A percentile compares a stretch with the other conserved stretches of the same genome.
These are phyloP conservation scores for Piper longum DNA, from an alignment of 164 flowering plant genomes.

Conservation along the genomic window DNA sequence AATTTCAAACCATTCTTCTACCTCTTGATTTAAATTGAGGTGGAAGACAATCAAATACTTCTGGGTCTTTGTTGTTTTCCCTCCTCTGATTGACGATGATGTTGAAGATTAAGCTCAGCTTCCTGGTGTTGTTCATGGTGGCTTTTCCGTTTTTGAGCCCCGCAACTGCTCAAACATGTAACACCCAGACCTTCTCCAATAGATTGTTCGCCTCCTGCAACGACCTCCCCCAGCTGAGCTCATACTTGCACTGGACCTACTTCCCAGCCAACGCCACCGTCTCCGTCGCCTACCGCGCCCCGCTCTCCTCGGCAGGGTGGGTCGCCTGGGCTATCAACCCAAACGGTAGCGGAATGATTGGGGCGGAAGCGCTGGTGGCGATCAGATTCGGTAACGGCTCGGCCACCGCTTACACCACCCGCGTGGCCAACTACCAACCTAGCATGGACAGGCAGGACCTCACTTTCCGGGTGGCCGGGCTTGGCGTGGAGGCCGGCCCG, in stretches of 20 bases:
- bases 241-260: slow-evolving; percentile 8
- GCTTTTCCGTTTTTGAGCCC: no score
- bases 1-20: no score
- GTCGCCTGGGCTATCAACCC: slow-evolving; percentile 38
- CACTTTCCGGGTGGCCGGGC: slow-evolving; percentile 19
- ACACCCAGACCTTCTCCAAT: slow-evolving; percentile 2
- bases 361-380: slow-evolving; percentile 45
- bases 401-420: slow-evolving; percentile 28
- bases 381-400: slow-evolving; percentile 14
- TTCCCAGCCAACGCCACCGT: neutral
- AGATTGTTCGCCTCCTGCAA: slow-evolving; percentile 3
- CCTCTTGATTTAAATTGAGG: no score
- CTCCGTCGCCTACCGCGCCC: slow-evolving; percentile 8
- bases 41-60: no score
- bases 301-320: slow-evolving; percentile 10
- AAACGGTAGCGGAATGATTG: slow-evolving; percentile 18
- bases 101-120: no score
- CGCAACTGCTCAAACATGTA: neutral
- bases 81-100: no score
- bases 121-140: no score
- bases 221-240: slow-evolving; percentile 3
- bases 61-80: no score
- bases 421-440: slow-evolving; percentile 5
- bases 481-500: slow-evolving; percentile 14
- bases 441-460: slow-evolving; percentile 8